Percentiles rank a stretch among this genome's conserved stretches.
These are phyloP conservation scores for Carallia brachiata DNA, from an alignment of 345 rosid genomes.

Conservation along the genomic window DNA sequence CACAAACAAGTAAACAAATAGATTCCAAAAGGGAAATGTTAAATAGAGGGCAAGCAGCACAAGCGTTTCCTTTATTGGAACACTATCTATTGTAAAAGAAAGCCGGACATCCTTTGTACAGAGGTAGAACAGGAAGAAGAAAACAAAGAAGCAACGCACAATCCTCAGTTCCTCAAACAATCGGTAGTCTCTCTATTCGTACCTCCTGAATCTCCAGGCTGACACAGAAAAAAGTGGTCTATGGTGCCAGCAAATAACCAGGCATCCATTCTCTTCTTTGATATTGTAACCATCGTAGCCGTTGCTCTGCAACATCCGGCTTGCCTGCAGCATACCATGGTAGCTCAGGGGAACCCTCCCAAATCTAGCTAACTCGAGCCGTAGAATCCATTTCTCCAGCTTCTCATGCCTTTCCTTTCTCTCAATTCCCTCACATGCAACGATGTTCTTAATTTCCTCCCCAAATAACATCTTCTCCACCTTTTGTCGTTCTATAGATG, in stretches of 20 bases:
- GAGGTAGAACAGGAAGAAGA: conserved; percentile 6
- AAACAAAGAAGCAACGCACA: conserved; percentile 9
- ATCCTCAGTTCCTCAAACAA: conserved; percentile 8
- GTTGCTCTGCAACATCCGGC: conserved; percentile 46
- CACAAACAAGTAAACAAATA: not conserved
- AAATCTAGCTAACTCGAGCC: conserved; percentile 64
- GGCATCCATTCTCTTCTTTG: conserved; percentile 60
- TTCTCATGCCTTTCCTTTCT: conserved; percentile 73
- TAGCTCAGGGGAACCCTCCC: conserved; percentile 58
- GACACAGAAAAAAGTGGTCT: conserved; percentile 61
- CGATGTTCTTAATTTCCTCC: conserved; percentile 68
- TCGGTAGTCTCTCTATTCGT: conserved; percentile 23
- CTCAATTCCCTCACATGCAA: conserved; percentile 63
- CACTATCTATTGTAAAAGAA: conserved; percentile 24
- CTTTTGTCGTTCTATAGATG: conserved; percentile 52
- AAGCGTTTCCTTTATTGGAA: conserved; percentile 11
- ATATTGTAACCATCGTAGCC: conserved; percentile 61
- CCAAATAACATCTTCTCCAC: conserved; percentile 72
- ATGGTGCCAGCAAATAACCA: conserved; percentile 60
- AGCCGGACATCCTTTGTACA: conserved; percentile 37
- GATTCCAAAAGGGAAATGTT: not conserved
- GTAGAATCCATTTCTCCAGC: conserved; percentile 62
- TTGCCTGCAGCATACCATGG: conserved; percentile 62
- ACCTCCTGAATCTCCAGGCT: conserved; percentile 59
- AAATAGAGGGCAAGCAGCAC: conserved; percentile 3